phyloP scores from a whole-genome alignment of 2,329 filamentous ascomycete species.

The Corinectria fuckeliana region DNA sequence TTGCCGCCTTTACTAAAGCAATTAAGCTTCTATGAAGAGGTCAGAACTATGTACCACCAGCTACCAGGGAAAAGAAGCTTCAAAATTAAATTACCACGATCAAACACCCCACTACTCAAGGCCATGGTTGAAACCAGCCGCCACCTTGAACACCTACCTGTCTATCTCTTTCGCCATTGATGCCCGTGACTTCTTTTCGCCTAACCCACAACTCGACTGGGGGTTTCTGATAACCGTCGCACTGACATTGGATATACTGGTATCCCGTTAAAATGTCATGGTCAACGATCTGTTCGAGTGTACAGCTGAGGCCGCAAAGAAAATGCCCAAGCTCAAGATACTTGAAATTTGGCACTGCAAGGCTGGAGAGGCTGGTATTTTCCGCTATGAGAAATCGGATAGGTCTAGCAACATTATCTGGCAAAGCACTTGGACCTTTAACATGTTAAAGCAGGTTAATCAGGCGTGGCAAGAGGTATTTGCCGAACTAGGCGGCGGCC shows the following conservation, averaged over 20 bases:
- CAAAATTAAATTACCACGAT: constrained; percentile 6
- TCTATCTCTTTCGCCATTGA: constrained; percentile 18
- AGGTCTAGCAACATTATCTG: constrained; percentile 5
- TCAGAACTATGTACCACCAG: constrained; percentile 3
- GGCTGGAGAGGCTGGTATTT: constrained; percentile 8
- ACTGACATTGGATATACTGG: constrained; percentile 1
- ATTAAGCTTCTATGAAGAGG: constrained; percentile 22
- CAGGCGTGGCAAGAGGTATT: constrained; percentile 11
- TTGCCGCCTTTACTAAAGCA: constrained; percentile 12
- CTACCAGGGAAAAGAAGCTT: too few relatives aligned
- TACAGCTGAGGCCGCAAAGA: neutral
- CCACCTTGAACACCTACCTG: constrained; percentile 14
- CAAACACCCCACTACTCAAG: constrained; percentile 4
- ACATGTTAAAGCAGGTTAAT: constrained; percentile 3
- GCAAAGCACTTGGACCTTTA: constrained; percentile 15
- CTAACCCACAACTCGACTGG: neutral
- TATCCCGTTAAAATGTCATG: neutral
- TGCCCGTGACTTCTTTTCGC: neutral
- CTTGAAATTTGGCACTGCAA: constrained; percentile 20
- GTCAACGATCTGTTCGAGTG: neutral
- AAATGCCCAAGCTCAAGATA: constrained; percentile 9
- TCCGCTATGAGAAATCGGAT: constrained; percentile 13
- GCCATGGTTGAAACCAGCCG: neutral
- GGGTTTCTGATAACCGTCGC: neutral
- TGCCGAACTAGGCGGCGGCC: neutral